Evolutionary conservation across 2,329 filamentous ascomycete genomes (phyloP), one percentile per base, ranked within the genome.

Genomic region (Aspergillus candidus): DNA sequence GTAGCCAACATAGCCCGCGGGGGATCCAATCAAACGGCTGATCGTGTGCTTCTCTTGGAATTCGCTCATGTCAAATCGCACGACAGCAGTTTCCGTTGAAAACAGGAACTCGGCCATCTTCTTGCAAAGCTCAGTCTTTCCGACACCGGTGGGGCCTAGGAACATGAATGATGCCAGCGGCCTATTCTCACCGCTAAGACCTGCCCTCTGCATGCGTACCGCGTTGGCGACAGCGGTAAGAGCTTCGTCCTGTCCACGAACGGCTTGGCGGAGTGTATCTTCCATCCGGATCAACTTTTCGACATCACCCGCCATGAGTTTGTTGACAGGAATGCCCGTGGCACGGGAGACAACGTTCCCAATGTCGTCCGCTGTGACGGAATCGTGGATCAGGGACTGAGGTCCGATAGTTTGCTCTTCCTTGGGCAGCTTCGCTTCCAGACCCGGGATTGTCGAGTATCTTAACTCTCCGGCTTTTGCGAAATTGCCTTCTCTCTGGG

Each of bases 31-130:
- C 29, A 97, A 78, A 13, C 91, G 80, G 22, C 88, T 94, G 44
- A 97, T 86, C 3, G 93, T 97, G 62, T 97, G 91, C 67, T 94
- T 95, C 63, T 97, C 93, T 62, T 94, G 89, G 65, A 96, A 97
- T 62, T 98, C 93, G 57, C 83, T 88, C 93, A 97, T 97, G 67
- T 97, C 93, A 66, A 97, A 97, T 30, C 93, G 80, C 30, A 96
- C 81, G 18, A 98, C 88, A 3, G 93, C 91, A 22, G 82, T 82
- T 57, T 95, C 88, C 1, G 88, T 95, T 1, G 86, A 93, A 70
- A 97, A 98, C 32, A 98, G 74, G 71, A 96, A 97, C 46, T 78
- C 79, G 1, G 93, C 93, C 56, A 98, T 83, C 64, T 94, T 91
- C 75, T 97, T 97, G 76, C 90, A 95, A 1, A 97, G 80, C 62